These are phyloP conservation scores for Leptodontidium sp. DNA, from an alignment of 2,329 filamentous ascomycete genomes.

Conservation along the genomic window DNA sequence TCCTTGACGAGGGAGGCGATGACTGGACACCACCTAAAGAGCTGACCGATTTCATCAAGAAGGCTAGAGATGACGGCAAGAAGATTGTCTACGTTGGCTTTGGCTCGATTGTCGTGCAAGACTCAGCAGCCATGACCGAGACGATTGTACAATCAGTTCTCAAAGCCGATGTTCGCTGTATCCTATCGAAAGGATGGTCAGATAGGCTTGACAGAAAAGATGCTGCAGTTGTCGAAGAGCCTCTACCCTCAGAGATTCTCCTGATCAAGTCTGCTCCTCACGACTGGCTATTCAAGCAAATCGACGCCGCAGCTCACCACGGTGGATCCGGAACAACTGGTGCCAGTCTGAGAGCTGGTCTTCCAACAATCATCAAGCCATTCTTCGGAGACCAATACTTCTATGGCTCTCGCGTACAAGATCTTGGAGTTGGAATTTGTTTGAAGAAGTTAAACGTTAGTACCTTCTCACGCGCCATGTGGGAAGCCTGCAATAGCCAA, in stretches of 20 bases:
- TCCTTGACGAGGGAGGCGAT: constrained; percentile 74
- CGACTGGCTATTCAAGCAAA: constrained; percentile 94
- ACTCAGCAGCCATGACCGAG: constrained; percentile 86
- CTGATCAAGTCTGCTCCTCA: constrained; percentile 92
- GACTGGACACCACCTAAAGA: constrained; percentile 78
- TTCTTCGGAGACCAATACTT: constrained; percentile 99
- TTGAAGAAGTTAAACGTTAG: constrained; percentile 90
- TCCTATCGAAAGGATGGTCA: constrained; percentile 97
- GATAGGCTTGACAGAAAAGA: constrained; percentile 74
- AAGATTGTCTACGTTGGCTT: constrained; percentile 98
- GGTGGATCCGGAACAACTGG: constrained; percentile 95
- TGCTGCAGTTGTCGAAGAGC: constrained; percentile 63
- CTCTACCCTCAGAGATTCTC: constrained; percentile 80
- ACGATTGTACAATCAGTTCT: constrained; percentile 92
- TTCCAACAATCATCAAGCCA: constrained; percentile 93
- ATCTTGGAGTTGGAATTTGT: constrained; percentile 89
- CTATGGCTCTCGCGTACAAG: constrained; percentile 88
- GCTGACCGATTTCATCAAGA: constrained; percentile 81
- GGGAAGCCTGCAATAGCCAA: constrained; percentile 89
- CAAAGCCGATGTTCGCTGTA: constrained; percentile 92
- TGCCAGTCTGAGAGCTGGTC: constrained; percentile 86
- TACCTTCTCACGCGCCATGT: constrained; percentile 84
- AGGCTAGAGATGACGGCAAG: constrained; percentile 81
- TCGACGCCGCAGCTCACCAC: constrained; percentile 94
- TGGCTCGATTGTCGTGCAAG: constrained; percentile 92